Evolutionary conservation across 2,329 filamentous ascomycete genomes (phyloP).

Genomic region (Zopfia rhizophila): DNA sequence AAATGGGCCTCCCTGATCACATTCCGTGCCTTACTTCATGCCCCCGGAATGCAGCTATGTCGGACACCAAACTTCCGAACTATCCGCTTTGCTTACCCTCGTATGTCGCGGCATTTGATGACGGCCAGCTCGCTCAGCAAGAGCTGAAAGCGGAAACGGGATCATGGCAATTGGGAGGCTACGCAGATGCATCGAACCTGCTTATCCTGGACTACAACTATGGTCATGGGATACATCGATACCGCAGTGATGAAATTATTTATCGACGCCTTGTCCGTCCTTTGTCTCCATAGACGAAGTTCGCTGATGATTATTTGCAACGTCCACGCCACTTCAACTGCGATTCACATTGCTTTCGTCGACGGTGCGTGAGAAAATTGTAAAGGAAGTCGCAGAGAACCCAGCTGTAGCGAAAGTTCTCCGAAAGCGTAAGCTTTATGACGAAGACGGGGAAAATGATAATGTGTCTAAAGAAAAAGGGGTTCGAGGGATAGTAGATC

Average conservation of each 20-base stretch:
- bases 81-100: conserved; percentile 17
- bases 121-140: conserved; percentile 16
- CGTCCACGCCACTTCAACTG: conserved; percentile 14
- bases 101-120: conserved; percentile 19
- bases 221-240: conserved; percentile 1
- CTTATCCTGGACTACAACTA: conserved; percentile 14
- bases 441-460: too few species aligned
- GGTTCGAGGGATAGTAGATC: not conserved
- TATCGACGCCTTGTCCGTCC: not conserved
- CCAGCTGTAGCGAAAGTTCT: conserved; percentile 3
- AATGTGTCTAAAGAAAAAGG: too few species aligned
- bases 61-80: conserved; percentile 4
- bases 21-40: too few species aligned
- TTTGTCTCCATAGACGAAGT: conserved; percentile 2
- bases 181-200: conserved; percentile 9
- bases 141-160: conserved; percentile 14
- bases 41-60: too few species aligned
- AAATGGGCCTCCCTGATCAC: too few species aligned
- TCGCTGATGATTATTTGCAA: too few species aligned
- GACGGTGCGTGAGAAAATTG: conserved; percentile 19
- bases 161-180: conserved; percentile 19
- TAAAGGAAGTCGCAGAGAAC: conserved; percentile 3
- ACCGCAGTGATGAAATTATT: conserved; percentile 14
- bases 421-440: not conserved
- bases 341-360: conserved; percentile 15